These are phyloP conservation scores for Benincasa hispida DNA, from an alignment of 306 rosid genomes.

Conservation along the genomic window DNA sequence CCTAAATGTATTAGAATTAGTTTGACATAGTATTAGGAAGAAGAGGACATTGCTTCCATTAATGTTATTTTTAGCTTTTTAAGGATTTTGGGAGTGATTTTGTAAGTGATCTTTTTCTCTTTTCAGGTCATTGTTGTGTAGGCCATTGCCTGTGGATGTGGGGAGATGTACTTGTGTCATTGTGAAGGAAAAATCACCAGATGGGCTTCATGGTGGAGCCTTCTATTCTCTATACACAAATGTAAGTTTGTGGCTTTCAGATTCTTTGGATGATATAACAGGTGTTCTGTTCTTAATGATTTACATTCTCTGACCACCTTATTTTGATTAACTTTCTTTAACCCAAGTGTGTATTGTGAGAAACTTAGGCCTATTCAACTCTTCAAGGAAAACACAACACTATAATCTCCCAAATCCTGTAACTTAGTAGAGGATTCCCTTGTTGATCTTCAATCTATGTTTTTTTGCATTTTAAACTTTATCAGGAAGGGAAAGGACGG, in stretches of 20 bases:
- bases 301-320: not conserved
- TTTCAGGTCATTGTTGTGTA: conserved; percentile 57
- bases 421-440: not conserved
- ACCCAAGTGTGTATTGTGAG: not conserved
- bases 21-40: too few species aligned
- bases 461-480: not conserved
- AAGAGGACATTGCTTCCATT: too few species aligned
- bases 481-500: conserved; percentile 61
- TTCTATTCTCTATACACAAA: conserved; percentile 73
- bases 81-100: not conserved
- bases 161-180: conserved; percentile 80
- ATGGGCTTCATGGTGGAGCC: conserved; percentile 38
- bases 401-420: not conserved
- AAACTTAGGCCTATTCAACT: not conserved
- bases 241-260: conserved; percentile 19
- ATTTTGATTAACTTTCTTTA: not conserved
- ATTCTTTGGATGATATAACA: not conserved
- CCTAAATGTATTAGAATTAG: too few species aligned
- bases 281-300: not conserved
- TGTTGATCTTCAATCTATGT: not conserved
- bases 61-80: not conserved
- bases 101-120: not conserved
- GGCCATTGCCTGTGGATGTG: conserved; percentile 77
- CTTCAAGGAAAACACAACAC: not conserved
- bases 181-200: conserved; percentile 50